phyloP scores from a whole-genome alignment of 169 alveolate species.

The Cryptosporidium sp. region DNA sequence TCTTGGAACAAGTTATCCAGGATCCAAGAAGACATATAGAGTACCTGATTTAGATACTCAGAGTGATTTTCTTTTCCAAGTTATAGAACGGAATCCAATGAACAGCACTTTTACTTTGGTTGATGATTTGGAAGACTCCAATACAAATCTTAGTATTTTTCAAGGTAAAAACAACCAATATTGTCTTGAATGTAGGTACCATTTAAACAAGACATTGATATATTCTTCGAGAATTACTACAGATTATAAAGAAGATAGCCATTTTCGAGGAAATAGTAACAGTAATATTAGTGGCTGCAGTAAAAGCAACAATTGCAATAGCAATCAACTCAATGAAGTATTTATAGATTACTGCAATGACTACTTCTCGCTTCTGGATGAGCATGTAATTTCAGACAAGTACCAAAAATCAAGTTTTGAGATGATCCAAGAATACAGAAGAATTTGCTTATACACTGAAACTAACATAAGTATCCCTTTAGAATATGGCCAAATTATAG shows the following conservation, averaged over 20 bases:
- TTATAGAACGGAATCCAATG: slow-evolving; percentile 21
- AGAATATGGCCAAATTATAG: slow-evolving; percentile 8
- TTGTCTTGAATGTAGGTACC: slow-evolving; percentile 36
- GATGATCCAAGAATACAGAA: slow-evolving; percentile 28
- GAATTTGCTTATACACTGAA: slow-evolving; percentile 18
- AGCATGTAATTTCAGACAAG: neutral
- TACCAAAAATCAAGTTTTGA: neutral
- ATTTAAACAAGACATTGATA: neutral
- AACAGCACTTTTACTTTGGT: slow-evolving; percentile 5
- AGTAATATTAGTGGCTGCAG: neutral
- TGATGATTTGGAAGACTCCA: slow-evolving; percentile 9
- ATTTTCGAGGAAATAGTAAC: neutral
- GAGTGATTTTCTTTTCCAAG: slow-evolving; percentile 1
- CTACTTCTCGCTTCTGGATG: neutral
- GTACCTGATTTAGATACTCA: slow-evolving; percentile 2
- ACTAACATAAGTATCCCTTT: neutral
- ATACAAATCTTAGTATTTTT: slow-evolving; percentile 1
- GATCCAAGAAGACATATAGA: neutral
- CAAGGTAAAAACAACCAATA: neutral
- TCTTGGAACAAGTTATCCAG: neutral
- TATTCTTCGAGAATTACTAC: slow-evolving; percentile 11
- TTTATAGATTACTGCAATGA: neutral
- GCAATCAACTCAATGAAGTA: neutral
- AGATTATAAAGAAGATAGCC: neutral
- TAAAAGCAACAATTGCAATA: neutral